A percentile compares a stretch with the other conserved stretches of the same genome.
phyloP scores from a whole-genome alignment of 1,139 yeast genomes.

The Candida tetrigidarum region DNA sequence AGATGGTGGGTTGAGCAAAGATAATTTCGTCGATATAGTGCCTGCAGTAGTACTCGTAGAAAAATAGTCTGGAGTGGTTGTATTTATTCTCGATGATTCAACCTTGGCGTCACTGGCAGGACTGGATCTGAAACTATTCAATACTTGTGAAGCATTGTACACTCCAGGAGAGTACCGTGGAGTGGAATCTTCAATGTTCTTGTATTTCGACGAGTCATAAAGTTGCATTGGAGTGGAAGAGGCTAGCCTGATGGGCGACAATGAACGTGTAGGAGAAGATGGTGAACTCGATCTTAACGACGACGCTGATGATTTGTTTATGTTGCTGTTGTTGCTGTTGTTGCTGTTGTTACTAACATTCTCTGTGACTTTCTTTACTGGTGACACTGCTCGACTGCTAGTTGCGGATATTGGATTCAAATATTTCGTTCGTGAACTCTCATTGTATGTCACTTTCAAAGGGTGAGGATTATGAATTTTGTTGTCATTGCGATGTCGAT shows the following conservation, averaged over 20 bases:
- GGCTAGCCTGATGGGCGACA: background rate
- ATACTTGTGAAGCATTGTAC: background rate
- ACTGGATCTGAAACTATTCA: background rate
- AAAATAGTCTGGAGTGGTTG: background rate
- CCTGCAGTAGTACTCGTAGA: conserved; percentile 2
- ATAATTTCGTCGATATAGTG: background rate
- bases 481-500: conserved; percentile 22
- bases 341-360: background rate
- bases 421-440: conserved; percentile 30
- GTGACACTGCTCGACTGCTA: conserved; percentile 30
- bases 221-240: conserved; percentile 1
- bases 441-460: conserved; percentile 25
- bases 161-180: background rate
- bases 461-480: conserved; percentile 18
- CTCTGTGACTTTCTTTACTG: conserved; percentile 12
- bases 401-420: conserved; percentile 2
- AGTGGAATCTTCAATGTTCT: background rate
- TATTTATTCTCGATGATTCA: background rate
- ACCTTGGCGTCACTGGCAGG: background rate
- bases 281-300: background rate
- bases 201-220: background rate
- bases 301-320: background rate
- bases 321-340: conserved; percentile 5
- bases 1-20: background rate
- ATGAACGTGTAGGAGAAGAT: background rate